phyloP scores from a whole-genome alignment of 805 yeast genomes.

The Nakazawaea siamensis region DNA sequence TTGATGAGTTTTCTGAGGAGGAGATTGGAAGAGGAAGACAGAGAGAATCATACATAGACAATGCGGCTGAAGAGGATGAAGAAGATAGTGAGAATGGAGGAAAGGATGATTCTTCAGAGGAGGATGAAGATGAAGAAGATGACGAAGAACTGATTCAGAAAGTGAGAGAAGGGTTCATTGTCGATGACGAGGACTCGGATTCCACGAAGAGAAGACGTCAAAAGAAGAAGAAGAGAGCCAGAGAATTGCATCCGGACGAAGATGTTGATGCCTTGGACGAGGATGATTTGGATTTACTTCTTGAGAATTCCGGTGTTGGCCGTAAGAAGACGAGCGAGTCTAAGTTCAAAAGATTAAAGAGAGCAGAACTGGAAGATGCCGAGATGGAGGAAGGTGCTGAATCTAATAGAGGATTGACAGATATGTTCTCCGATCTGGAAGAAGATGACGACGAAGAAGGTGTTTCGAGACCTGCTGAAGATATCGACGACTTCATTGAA shows the following conservation, averaged over 20 bases:
- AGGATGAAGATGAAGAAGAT: conserved; percentile 79
- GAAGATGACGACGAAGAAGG: conserved; percentile 24
- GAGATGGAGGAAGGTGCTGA: conserved; percentile 13
- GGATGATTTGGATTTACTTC: conserved; percentile 85
- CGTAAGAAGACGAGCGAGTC: conserved; percentile 31
- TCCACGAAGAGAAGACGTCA: conserved; percentile 23
- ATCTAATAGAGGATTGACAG: conserved; percentile 39
- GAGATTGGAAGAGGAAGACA: conserved; percentile 30
- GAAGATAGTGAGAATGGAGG: conserved; percentile 26
- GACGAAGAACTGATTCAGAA: conserved; percentile 84
- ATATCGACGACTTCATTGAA: conserved; percentile 94
- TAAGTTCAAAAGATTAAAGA: conserved; percentile 75
- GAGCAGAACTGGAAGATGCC: conserved; percentile 44
- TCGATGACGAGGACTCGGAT: conserved; percentile 74
- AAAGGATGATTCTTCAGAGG: conserved; percentile 70
- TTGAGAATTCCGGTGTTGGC: conserved; percentile 84
- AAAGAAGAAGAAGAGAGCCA: conserved; percentile 31
- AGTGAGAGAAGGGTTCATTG: conserved; percentile 88
- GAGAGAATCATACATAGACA: conserved; percentile 21
- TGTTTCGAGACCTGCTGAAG: conserved; percentile 45
- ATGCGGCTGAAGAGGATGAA: conserved; percentile 12
- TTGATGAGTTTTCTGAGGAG: conserved; percentile 7
- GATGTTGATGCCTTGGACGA: conserved; percentile 77
- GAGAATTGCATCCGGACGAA: conserved; percentile 25
- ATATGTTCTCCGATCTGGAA: conserved; percentile 64